Base-by-base conservation (phyloP, 2,329 filamentous ascomycete genomes). In the Elsinoe necatrix region DNA sequence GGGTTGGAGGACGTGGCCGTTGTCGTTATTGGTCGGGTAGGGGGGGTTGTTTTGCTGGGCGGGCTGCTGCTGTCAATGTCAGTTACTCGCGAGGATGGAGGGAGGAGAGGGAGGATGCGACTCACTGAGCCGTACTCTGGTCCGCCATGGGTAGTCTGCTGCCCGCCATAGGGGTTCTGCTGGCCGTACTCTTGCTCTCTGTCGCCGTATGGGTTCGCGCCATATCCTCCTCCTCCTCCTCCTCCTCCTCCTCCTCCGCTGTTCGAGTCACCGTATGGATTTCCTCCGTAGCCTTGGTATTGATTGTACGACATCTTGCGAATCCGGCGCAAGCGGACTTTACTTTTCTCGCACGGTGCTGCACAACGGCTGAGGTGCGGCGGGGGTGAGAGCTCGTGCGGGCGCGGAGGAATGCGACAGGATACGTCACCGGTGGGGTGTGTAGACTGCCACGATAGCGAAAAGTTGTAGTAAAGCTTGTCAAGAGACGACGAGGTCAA, bases 201-300 rank as follows among this genome's bases (percentile, higher is more conserved):
- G 25, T 48, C 21, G 52, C 69, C 71, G 55, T 74, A 74, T 7
- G 72, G 70, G 60, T 73, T 72, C 55, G 62, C 56, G 61, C 67
- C 67, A 59, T 63, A 61, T 14, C 64, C 60, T 56, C 69, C 68
- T 43, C 75, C 75, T 66, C 78, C 77, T 43, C 75, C 75, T 66
- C 78, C 77, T n/a, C n/a, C n/a, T 14, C 64, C 60, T 56, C 69
- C 68, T 43, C 75, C 75, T 66, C 78, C 77, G 57, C 80, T 75
- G 60, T 37, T 37, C 3, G 78, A 73, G 67, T 86, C 85, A 60
- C 79, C 75, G 68, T 87, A 87, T 37, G 83, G 84, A 67, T 86
- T 85, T 61, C 74, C 73, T 61, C 72, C 69, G 62, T 77, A 77
- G 57, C 80, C 77, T 62, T 79, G 75, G 69, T 86, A 84, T 66